A percentile compares a stretch with the other conserved stretches of the same genome.
These are phyloP conservation scores for Colletotrichum horii DNA, from an alignment of 2,329 filamentous ascomycete species.

Conservation along the genomic window DNA sequence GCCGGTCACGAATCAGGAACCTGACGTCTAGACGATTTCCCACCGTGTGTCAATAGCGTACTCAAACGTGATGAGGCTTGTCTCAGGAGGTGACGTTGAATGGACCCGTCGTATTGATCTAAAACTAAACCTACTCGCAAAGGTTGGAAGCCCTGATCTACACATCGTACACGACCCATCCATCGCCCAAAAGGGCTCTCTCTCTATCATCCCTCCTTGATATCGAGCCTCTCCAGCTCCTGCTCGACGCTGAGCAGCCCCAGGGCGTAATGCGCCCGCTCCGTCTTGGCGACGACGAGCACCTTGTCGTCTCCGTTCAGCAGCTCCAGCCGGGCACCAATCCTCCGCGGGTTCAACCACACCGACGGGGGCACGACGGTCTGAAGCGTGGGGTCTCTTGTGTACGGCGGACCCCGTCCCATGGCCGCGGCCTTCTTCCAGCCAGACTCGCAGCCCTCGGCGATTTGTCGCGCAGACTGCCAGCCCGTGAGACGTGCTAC, in stretches of 20 bases:
- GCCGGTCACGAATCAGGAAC: conserved; percentile 7
- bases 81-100: not conserved
- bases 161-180: not conserved
- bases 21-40: conserved; percentile 8
- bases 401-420: conserved; percentile 79
- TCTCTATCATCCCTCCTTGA: conserved; percentile 44
- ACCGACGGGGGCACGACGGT: conserved; percentile 43
- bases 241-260: conserved; percentile 80
- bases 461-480: conserved; percentile 83
- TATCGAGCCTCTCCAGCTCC: conserved; percentile 69
- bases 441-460: conserved; percentile 80
- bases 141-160: not conserved
- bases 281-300: conserved; percentile 65
- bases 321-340: conserved; percentile 57
- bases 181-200: not conserved
- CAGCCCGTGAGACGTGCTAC: conserved; percentile 85
- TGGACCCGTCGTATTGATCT: not conserved
- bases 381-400: conserved; percentile 46
- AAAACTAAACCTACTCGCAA: not conserved
- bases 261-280: conserved; percentile 76
- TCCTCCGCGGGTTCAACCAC: conserved; percentile 55
- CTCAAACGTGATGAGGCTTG: conserved; percentile 12
- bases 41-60: conserved; percentile 21
- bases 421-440: conserved; percentile 80
- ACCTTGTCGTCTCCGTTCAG: conserved; percentile 44